Evolutionary conservation across 2,329 filamentous ascomycete species (phyloP), one percentile per base, ranked within the genome.

Genomic region (Colletotrichum chrysophilum): DNA sequence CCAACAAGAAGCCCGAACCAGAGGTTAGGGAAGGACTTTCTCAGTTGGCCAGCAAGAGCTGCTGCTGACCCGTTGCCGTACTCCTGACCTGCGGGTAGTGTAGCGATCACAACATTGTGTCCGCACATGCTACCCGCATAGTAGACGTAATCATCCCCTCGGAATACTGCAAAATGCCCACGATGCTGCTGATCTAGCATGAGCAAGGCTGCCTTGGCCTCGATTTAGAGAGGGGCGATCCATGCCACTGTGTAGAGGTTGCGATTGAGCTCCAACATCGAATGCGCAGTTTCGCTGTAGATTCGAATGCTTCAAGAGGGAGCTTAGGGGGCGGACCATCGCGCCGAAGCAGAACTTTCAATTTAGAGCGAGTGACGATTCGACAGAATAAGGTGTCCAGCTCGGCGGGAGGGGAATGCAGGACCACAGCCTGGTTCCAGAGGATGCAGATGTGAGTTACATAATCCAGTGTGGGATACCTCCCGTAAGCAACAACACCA

Each of bases 1-100:
- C 84, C 84, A 12, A 86, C 83, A 2, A 86, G 78, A 2, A 86
- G 77, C 1, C 83, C 82, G 38, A 84, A 84, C 80, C 82, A 83
- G 16, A 86, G 78, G 62, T 84, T 85, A 0, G 81, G 81, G 30
- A 85, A 85, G 60, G 79, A 81, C 21, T 60, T 81, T 66, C 82
- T 84, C 12, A 85, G 77, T 55, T 86, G 81, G 34, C 80, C 80
- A 1, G 82, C 82, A 1, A 86, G 79, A 6, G 81, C 80, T 2
- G 82, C 81, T 2, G 83, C 82, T 4, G 84, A 83, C 7, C 78
- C 79, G 1, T 78, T 84, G 21, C 83, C 83, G 64, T 84, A 85
- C 66, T 80, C 80, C 36, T 85, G 80, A 10, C 84, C 84, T 0
- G 76, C 76, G 2, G 84, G 82, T 1, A 86, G 71, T 0, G 83